These are phyloP conservation scores for Soucietia sequanensis DNA, from an alignment of 805 yeast genomes.

Conservation along the genomic window DNA sequence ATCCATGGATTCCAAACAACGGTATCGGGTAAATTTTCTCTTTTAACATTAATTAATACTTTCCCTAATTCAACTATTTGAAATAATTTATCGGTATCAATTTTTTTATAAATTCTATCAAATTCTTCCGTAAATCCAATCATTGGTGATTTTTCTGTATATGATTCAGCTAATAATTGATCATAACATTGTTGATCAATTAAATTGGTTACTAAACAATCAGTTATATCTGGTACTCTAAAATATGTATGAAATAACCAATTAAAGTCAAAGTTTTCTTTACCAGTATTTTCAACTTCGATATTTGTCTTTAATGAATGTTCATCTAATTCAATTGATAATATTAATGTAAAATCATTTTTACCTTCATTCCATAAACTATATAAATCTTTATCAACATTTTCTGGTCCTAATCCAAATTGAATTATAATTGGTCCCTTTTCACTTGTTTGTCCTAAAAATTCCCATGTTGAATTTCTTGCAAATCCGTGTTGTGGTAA, in stretches of 20 bases:
- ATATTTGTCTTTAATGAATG: conserved; percentile 65
- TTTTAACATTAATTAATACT: conserved; percentile 64
- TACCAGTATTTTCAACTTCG: conserved; percentile 72
- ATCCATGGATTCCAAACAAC: conserved; percentile 99
- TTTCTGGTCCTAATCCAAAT: conserved; percentile 87
- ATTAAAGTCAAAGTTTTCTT: conserved; percentile 73
- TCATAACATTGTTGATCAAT: conserved; percentile 73
- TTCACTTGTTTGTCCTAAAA: conserved; percentile 77
- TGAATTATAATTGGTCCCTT: conserved; percentile 73
- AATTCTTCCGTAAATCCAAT: conserved; percentile 72
- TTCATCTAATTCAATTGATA: conserved; percentile 60
- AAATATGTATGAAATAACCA: conserved; percentile 94
- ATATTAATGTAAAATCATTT: conserved; percentile 74
- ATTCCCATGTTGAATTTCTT: conserved; percentile 88
- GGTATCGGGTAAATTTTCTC: conserved; percentile 61
- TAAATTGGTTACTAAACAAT: conserved; percentile 73
- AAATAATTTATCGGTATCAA: conserved; percentile 51
- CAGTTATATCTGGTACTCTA: conserved; percentile 72
- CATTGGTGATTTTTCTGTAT: conserved; percentile 73
- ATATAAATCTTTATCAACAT: conserved; percentile 60
- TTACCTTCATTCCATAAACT: conserved; percentile 51
- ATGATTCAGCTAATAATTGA: conserved; percentile 63
- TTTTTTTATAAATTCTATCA: conserved; percentile 77
- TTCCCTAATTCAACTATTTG: conserved; percentile 72
- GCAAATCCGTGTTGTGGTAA: conserved; percentile 98